A percentile compares a stretch with the other conserved stretches of the same genome.
These are phyloP conservation scores for Rhodotorula sp. DNA, from an alignment of 1,284 basidiomycete species.

Conservation along the genomic window DNA sequence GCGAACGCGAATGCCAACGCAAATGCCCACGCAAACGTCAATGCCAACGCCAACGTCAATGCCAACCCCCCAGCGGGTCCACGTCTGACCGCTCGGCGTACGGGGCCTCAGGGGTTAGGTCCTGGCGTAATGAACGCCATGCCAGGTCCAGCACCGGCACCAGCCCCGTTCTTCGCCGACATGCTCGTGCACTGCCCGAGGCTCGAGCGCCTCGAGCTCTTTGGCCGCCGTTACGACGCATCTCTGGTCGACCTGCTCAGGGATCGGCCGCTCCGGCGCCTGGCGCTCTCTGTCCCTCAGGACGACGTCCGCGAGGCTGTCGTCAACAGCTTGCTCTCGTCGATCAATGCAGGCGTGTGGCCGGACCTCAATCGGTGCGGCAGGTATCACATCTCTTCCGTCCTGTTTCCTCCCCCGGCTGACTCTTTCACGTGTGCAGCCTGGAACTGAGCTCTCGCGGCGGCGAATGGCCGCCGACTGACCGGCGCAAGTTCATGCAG, in stretches of 20 bases:
- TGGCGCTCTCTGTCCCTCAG: constrained; percentile 17
- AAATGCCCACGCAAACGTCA: too few species aligned
- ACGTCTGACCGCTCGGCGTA: not conserved
- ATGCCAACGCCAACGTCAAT: too few species aligned
- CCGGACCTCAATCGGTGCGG: not conserved
- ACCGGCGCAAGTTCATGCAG: constrained; percentile 27
- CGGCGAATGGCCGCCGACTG: constrained; percentile 19
- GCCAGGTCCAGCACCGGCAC: too few species aligned
- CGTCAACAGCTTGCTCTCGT: not conserved
- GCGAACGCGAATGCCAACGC: too few species aligned
- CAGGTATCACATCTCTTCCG: not conserved
- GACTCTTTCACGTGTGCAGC: not conserved
- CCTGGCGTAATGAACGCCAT: too few species aligned
- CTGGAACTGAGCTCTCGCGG: constrained; percentile 24
- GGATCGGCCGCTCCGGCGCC: constrained; percentile 1
- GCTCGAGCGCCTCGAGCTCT: constrained; percentile 24
- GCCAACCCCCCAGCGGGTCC: too few species aligned
- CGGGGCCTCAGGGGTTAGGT: too few species aligned
- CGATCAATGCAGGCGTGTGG: not conserved
- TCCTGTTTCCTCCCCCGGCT: not conserved
- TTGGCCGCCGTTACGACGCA: constrained; percentile 7
- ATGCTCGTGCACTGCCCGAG: constrained; percentile 9
- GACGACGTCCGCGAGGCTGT: not conserved
- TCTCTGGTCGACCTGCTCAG: not conserved
- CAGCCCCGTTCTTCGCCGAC: constrained; percentile 18